These are phyloP conservation scores for Intubia oerlemansii DNA, from an alignment of 2,329 filamentous ascomycete species.

Conservation along the genomic window DNA sequence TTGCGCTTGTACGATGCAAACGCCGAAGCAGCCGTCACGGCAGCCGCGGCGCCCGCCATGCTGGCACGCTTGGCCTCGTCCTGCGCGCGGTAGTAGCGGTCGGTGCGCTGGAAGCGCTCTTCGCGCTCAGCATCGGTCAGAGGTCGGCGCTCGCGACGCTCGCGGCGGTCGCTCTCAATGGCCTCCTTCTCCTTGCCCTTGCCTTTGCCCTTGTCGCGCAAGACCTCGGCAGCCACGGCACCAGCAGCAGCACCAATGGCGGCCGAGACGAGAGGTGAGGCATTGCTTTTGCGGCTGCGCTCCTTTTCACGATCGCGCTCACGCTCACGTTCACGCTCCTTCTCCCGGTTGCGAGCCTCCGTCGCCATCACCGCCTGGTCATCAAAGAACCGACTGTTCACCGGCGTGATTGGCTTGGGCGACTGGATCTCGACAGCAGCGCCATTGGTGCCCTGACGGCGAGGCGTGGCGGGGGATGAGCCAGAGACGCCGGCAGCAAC, in stretches of 20 bases:
- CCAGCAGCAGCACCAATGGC: conserved; percentile 3
- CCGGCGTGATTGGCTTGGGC: conserved; percentile 56
- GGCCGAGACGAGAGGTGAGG: conserved; percentile 1
- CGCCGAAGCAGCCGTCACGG: not conserved
- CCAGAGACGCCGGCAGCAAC: too few relatives aligned
- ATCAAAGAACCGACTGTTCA: conserved; percentile 47
- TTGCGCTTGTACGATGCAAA: conserved; percentile 2
- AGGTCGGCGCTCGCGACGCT: not conserved
- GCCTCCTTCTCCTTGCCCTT: not conserved
- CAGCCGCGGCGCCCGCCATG: not conserved
- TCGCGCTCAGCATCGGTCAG: not conserved
- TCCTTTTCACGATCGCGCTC: conserved; percentile 11
- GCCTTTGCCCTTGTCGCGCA: conserved; percentile 1
- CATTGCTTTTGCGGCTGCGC: conserved; percentile 6
- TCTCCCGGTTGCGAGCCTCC: conserved; percentile 11
- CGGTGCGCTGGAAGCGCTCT: conserved; percentile 1
- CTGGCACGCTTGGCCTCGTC: not conserved
- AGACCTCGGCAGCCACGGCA: not conserved
- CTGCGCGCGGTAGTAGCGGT: conserved; percentile 1
- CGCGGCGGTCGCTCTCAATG: conserved; percentile 8
- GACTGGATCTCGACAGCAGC: conserved; percentile 64
- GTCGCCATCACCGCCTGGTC: conserved; percentile 11
- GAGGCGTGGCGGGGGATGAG: too few relatives aligned
- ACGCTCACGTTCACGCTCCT: conserved; percentile 6
- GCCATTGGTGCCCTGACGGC: too few relatives aligned